Evolutionary conservation across 75 land plant genomes (phyloP), one percentile per base, ranked within the genome.

Genomic region (Gnetum montanum): DNA sequence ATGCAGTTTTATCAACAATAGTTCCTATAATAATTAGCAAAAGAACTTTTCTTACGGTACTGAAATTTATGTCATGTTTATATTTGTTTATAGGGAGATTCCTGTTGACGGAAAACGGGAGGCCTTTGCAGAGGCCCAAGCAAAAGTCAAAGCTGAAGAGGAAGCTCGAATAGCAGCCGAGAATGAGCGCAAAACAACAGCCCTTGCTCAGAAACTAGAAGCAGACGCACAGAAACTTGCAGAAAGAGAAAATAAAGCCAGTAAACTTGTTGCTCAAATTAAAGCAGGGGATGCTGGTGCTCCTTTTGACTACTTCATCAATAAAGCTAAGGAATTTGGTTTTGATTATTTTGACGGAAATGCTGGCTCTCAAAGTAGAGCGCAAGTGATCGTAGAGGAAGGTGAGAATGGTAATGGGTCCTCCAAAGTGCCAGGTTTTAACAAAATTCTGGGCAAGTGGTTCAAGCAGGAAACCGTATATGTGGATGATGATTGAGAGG

Each of bases 31-130:
- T 16, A 10, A 8, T 48, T n/a, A 48, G 8, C 22, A 48, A 48
- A 10, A 18, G 20, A 22, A 18, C n/a, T 8, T 10, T 8, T n/a
- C n/a, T 48, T 8, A 48, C 8, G 8, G n/a, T 8, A 16, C 7
- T 48, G n/a, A n/a, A n/a, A n/a, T n/a, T n/a, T n/a, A n/a, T 15
- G 22, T 34, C 10, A 8, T 62, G 34, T 4, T 31, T 54, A 43
- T 33, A 10, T 37, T 55, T 41, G 26, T 26, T n/a, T 43, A 8
- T 70, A 93, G 98, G 58, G 72, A 75, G 11, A 90, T 94, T 43
- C 96, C 96, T 19, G 71, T 68, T 63, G 98, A 94, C 61, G 88
- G 85, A 23, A 80, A 91, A 67, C 79, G 90, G 36, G 69, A 81
- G 56, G 87, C 78, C 2, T 78, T 77, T 37, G 64, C 68, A 31